Base-by-base conservation (phyloP, 179 eudicot genomes). In the Vitellaria paradoxa region DNA sequence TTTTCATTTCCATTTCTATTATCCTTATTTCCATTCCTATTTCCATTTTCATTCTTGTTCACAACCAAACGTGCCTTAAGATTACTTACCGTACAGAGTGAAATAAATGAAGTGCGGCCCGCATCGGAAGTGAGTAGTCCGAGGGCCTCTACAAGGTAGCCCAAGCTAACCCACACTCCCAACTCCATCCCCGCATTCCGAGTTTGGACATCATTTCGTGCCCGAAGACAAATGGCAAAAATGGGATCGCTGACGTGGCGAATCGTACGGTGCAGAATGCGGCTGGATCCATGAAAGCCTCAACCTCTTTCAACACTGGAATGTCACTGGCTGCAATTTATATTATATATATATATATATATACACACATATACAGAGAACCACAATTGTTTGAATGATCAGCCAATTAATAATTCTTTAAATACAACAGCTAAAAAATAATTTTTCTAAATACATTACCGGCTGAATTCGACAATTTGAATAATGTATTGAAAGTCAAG, bases 161-260 rank as follows among this genome's bases (percentile, higher is more conserved):
- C 94, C 65, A 91, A 79, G 82, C 94, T 87, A 78, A 85, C 86
- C 94, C 94, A 91, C 42, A 87, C 65, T 50, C 94, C 94, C 78
- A 91, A 78, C 82, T 89, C 92, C 37, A 83, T 63, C 49, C 94
- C 92, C 18, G 94, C 83, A 62, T 79, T 83, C 21, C 87, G 87
- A 57, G 85, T 84, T 56, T 67, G 76, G 49, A 75, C 74, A 83
- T 91, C 88, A 45, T 70, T 70, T 53, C 89, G 77, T 55, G 91
- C 83, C 74, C 73, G 75, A 85, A 61, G 24, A 84, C 83, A 76
- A 84, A 86, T 37, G 94, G 94, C 52, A 91, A 49, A 75, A 90
- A 90, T 9, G 91, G 89, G 70, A 90, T 74, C 18, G 92, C 87
- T 65, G 91, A 73, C 56, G 82, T 68, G 30, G 70, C 76, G 81